A percentile compares a stretch with the other conserved stretches of the same genome.
These are phyloP conservation scores for Micromonas commoda DNA, from an alignment of 139 green algal species.

Conservation along the genomic window DNA sequence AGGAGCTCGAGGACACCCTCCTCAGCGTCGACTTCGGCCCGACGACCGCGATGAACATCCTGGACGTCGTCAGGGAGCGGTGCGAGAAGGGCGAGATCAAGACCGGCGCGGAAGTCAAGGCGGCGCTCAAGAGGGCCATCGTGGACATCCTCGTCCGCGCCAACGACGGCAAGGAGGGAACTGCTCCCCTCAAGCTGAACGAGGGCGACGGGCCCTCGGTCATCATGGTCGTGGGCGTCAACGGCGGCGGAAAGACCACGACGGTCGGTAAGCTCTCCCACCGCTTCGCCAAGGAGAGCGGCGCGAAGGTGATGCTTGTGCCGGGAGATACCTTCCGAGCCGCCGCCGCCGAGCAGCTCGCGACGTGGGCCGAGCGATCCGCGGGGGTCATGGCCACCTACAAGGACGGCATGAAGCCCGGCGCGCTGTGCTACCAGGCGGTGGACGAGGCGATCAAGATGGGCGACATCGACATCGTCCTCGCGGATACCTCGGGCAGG, in stretches of 20 bases:
- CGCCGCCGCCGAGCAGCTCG: constrained; percentile 89
- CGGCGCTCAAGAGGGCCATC: constrained; percentile 54
- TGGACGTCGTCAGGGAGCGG: constrained; percentile 67
- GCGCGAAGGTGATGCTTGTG: constrained; percentile 55
- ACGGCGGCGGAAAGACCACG: constrained; percentile 95
- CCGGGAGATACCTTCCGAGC: constrained; percentile 95
- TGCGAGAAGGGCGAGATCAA: constrained; percentile 47
- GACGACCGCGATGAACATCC: constrained; percentile 70
- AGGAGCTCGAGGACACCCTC: constrained; percentile 91
- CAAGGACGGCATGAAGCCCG: constrained; percentile 31
- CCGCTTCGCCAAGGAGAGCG: constrained; percentile 8
- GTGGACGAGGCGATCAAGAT: constrained; percentile 22
- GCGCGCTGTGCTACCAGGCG: constrained; percentile 26
- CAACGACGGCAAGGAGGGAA: constrained; percentile 26
- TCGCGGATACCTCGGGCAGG: constrained; percentile 33
- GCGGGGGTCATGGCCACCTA: constrained; percentile 46
- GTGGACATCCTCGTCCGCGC: constrained; percentile 25
- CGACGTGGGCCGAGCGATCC: constrained; percentile 70
- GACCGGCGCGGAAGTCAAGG: constrained; percentile 9
- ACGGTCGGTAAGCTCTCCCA: constrained; percentile 63
- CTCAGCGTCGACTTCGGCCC: constrained; percentile 87
- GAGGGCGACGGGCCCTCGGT: constrained; percentile 50
- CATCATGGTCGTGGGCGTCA: constrained; percentile 90
- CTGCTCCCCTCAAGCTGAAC: constrained; percentile 38
- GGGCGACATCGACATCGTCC: constrained; percentile 26